Evolutionary conservation across 164 flowering plant species (phyloP).

Genomic region (Tetrastigma voinierianum): DNA sequence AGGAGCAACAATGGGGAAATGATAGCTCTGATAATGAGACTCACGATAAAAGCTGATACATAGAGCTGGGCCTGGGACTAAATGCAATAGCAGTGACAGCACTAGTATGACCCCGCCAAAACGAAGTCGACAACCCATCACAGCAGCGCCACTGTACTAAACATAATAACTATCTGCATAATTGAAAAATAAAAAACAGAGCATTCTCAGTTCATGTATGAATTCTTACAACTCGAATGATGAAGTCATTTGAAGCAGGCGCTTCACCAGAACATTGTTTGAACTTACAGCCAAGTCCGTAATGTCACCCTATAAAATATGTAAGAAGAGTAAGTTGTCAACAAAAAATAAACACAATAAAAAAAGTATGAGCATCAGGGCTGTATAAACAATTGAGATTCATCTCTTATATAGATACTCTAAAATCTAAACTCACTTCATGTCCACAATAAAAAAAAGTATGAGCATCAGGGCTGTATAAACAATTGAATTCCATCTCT

Average conservation of each 20-base stretch:
- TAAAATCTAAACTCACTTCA: slow-evolving; percentile 82
- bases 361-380: neutral
- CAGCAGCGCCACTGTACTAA: slow-evolving; percentile 89
- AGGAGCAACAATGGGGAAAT: neutral
- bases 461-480: too few relatives aligned
- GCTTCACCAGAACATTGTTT: slow-evolving; percentile 88
- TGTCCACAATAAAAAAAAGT: slow-evolving; percentile 50
- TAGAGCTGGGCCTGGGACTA: slow-evolving; percentile 68
- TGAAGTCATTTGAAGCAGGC: slow-evolving; percentile 90
- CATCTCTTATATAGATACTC: neutral
- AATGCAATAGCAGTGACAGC: slow-evolving; percentile 97
- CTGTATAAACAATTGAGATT: neutral
- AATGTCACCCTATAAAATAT: slow-evolving; percentile 73
- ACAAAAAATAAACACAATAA: neutral
- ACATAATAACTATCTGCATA: slow-evolving; percentile 13
- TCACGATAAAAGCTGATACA: slow-evolving; percentile 89
- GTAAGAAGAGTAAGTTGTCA: neutral
- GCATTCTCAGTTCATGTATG: neutral
- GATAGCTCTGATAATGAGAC: slow-evolving; percentile 17
- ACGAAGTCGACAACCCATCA: slow-evolving; percentile 89
- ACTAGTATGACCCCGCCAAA: slow-evolving; percentile 83
- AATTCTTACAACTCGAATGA: slow-evolving; percentile 84
- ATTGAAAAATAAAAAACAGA: neutral
- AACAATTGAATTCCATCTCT: neutral
- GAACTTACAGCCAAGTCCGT: slow-evolving; percentile 96